Base-by-base conservation (phyloP, 108 stramenopile genomes). In the Cylindrotheca closterium region DNA sequence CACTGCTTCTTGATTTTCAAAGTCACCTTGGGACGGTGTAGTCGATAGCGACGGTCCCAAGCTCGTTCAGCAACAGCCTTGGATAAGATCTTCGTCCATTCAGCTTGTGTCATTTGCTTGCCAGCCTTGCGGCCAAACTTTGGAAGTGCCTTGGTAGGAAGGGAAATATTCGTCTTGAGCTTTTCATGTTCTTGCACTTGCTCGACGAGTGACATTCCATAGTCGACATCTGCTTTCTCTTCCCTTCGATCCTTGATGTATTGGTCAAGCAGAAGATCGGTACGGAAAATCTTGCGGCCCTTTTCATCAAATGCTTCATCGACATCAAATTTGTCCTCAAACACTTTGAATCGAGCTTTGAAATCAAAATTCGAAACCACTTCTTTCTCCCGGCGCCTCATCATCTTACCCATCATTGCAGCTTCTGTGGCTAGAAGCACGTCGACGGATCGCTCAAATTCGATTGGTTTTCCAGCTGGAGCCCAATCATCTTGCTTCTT, bases 1-100 rank as follows among this genome's bases (percentile, higher is more conserved):
- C 73, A 74, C 30, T 19, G 48, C 1, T 32, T 47, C 1, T 58
- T 61, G 26, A 74, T 58, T 32, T 30, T 31, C 4, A 74, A 47
- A 42, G 52, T 25, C 22, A 64, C 66, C 26, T 62, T 70, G 0
- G 65, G 73, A 19, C 60, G 42, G 15, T 67, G 57, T n/a, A 74
- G 31, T 31, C 73, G 73, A 23, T 56, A 74, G 21, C 52, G 51
- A 7, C 73, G 73, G 37, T 74, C 55, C 66, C 73, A 67, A 5
- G 73, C 73, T 15, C 60, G 51, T 23, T 55, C 61, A 19, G 73
- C 73, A 5, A 67, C 73, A 17, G 57, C 65, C 17, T 47, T 49
- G 10, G 73, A 67, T 5, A 67, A 47, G 7, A 60, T 0, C 47
- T 67, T 66, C 8, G 47, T 45, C 31, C 45, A 31, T 48, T 61